Evolutionary conservation across 192 early-diverging fungal species (phyloP), one percentile per base, ranked within the genome.

Genomic region (Podila epigama): DNA sequence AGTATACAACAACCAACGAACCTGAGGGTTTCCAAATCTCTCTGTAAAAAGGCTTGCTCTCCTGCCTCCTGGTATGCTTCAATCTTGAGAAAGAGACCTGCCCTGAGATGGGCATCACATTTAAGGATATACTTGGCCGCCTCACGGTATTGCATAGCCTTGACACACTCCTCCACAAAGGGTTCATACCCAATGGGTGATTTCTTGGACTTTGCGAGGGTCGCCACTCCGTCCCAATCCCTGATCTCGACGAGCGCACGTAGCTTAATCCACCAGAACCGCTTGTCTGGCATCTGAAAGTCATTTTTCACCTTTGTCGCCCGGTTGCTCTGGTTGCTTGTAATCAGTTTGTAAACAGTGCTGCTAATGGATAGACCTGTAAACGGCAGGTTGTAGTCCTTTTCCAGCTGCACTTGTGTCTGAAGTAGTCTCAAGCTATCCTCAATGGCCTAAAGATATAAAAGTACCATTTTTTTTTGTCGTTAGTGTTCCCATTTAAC

Each of bases 231-330:
- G 5, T 91, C 90, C 94, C 93, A 99, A 61, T 97, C 92, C 16
- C 92, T 80, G 9, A 89, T 83, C 65, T 87, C 80, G 0, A 97
- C 93, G 8, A 99, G 79, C 0, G 93, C 92, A 7, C 87, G 91
- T 13, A 97, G 66, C 60, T 93, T 95, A 41, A 99, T 86, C 95
- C 95, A 96, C 89, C 91, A 94, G 71, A 92, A 98, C 39, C 92
- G 69, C 58, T 89, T 90, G 35, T 98, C 96, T 1, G 96, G 90
- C 12, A 98, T 86, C 67, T 92, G 92, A 69, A 97, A 93, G 18
- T 98, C 97, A 1, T 73, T 84, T 31, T 89, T 88, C 2, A 98
- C 58, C 70, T 96, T 97, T 33, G 79, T 63, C 1, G 96, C 98
- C 41, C 89, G 84, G 10, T 75, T 80, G 18, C 83, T 83, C 56